Conservation (phyloP, 495 filamentous ascomycete genomes). For the Staphylotrichum longicolle region DNA sequence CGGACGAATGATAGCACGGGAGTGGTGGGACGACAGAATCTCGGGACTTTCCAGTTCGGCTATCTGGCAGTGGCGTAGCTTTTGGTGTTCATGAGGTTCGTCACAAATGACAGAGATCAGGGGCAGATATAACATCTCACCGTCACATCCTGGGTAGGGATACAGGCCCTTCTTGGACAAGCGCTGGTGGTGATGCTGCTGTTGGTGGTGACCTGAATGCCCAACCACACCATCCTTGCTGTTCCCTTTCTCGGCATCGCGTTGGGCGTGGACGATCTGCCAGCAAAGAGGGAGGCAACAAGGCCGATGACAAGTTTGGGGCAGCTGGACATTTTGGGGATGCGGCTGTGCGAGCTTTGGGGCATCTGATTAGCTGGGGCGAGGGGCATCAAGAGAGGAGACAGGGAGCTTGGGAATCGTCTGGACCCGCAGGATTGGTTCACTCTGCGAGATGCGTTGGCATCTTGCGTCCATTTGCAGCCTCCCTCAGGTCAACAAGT, state of each 20-base stretch:
- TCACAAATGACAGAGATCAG: slow-evolving; percentile 28
- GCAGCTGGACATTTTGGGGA: neutral
- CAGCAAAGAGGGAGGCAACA: neutral
- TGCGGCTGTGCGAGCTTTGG: neutral
- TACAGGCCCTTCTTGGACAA: too few relatives aligned
- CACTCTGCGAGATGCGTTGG: neutral
- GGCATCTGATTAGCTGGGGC: neutral
- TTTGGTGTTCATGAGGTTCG: slow-evolving; percentile 12
- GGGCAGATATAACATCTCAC: slow-evolving; percentile 16
- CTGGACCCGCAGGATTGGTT: neutral
- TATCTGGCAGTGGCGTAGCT: slow-evolving; percentile 9
- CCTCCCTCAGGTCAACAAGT: too few relatives aligned
- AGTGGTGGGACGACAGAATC: neutral
- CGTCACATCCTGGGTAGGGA: neutral
- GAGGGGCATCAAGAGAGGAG: neutral
- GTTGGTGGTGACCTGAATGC: neutral
- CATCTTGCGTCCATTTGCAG: too few relatives aligned
- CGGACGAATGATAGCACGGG: slow-evolving; percentile 2
- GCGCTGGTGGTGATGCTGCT: neutral
- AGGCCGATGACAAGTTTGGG: neutral
- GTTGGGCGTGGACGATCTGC: slow-evolving; percentile 2
- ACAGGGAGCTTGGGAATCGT: neutral
- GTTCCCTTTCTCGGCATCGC: neutral
- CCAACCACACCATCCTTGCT: neutral
- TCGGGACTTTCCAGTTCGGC: neutral